Evolutionary conservation across 306 rosid species (phyloP).

Genomic region (Boehmeria nivea): DNA sequence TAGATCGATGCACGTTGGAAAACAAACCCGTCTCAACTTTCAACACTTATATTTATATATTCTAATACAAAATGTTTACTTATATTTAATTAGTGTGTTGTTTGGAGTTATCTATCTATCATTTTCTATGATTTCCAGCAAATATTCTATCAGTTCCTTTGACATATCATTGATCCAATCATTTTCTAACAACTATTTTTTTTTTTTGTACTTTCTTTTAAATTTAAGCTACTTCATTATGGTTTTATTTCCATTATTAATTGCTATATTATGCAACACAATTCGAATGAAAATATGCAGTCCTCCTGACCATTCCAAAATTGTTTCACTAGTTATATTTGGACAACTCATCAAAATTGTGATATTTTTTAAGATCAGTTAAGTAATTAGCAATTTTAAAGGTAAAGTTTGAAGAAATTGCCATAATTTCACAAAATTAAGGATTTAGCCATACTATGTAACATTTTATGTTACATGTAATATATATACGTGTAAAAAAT

Average conservation of each 20-base stretch:
- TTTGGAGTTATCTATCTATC: slow-evolving; percentile 12
- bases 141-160: slow-evolving; percentile 7
- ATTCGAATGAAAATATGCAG: too few relatives aligned
- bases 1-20: slow-evolving; percentile 6
- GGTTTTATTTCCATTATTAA: neutral
- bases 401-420: too few relatives aligned
- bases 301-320: too few relatives aligned
- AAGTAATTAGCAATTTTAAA: too few relatives aligned
- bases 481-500: too few relatives aligned
- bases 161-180: slow-evolving; percentile 14
- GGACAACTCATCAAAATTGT: too few relatives aligned
- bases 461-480: too few relatives aligned
- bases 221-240: neutral
- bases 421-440: too few relatives aligned
- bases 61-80: neutral
- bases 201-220: neutral
- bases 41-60: neutral
- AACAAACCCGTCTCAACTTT: neutral
- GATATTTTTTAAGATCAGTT: too few relatives aligned
- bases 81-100: neutral
- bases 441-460: too few relatives aligned
- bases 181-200: slow-evolving; percentile 6
- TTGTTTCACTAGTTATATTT: too few relatives aligned
- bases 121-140: neutral
- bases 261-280: neutral